A percentile compares a stretch with the other conserved stretches of the same genome.
Evolutionary conservation across 371 early-diverging fungal genomes (phyloP).

Genomic region (Mucor lusitanicus): DNA sequence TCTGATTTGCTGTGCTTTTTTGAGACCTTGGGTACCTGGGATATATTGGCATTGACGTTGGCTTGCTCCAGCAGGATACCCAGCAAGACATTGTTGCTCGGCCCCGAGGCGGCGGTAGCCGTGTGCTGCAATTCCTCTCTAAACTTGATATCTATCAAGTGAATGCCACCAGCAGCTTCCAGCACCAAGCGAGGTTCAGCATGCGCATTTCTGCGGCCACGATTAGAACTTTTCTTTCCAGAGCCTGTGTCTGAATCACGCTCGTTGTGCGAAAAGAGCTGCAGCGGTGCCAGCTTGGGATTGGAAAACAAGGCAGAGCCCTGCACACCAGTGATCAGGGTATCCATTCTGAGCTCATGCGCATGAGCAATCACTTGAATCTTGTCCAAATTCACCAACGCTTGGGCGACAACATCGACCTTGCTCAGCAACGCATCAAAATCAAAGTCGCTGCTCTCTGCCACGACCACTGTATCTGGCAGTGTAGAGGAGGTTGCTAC

Average conservation of each 20-base stretch:
- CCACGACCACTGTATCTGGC: background rate
- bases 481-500: background rate
- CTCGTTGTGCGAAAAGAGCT: conserved; percentile 26
- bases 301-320: conserved; percentile 50
- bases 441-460: conserved; percentile 9
- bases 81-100: conserved; percentile 21
- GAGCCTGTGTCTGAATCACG: conserved; percentile 54
- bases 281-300: conserved; percentile 39
- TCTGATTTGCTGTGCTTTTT: conserved; percentile 26
- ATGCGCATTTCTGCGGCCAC: conserved; percentile 23
- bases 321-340: conserved; percentile 36
- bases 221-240: conserved; percentile 41
- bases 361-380: conserved; percentile 50
- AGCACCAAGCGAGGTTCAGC: conserved; percentile 41
- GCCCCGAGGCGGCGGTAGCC: too few relatives aligned
- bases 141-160: conserved; percentile 34
- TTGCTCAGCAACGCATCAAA: conserved; percentile 31
- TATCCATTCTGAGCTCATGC: conserved; percentile 47
- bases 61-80: conserved; percentile 37
- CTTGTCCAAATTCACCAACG: conserved; percentile 33
- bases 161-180: conserved; percentile 46
- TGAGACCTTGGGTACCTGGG: conserved; percentile 28
- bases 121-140: conserved; percentile 24
- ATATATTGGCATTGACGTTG: conserved; percentile 45
- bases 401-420: conserved; percentile 48